Evolutionary conservation across 2,329 filamentous ascomycete genomes (phyloP).

Genomic region (Ophiocordyceps camponoti-floridani): DNA sequence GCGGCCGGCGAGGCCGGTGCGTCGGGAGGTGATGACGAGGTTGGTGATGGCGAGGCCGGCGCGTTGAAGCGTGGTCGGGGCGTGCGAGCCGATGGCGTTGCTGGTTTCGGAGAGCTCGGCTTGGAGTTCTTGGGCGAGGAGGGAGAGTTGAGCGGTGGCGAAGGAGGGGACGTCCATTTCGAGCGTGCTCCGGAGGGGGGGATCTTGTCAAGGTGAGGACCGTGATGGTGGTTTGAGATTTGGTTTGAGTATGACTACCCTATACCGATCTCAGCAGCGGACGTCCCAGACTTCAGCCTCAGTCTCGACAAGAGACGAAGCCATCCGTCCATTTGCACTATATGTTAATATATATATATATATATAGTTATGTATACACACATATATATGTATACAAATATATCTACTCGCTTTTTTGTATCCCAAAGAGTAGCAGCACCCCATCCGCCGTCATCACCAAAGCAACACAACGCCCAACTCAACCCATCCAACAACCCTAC

Average conservation of each 20-base stretch:
- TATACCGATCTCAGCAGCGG: no score
- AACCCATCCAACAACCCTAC: background rate
- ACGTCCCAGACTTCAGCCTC: no score
- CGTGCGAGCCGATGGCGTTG: conserved; percentile 46
- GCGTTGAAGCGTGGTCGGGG: conserved; percentile 51
- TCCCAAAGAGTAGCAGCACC: background rate
- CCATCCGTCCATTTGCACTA: no score
- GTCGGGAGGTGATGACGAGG: conserved; percentile 53
- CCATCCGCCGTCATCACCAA: no score
- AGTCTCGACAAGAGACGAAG: no score
- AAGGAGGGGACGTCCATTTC: conserved; percentile 46
- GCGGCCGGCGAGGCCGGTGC: conserved; percentile 83
- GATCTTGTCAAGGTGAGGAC: no score
- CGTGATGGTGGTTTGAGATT: no score
- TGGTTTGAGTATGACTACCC: no score
- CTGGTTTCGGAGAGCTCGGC: conserved; percentile 56
- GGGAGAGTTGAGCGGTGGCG: conserved; percentile 48
- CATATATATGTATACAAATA: no score
- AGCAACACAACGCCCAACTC: background rate
- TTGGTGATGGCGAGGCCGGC: conserved; percentile 68
- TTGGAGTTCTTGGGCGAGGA: conserved; percentile 54
- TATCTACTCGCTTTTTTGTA: background rate
- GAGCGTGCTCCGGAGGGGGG: no score
- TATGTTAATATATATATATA: no score
- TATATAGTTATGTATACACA: no score